These are phyloP conservation scores for Cenchrus fungigraminus DNA, from an alignment of 176 grass and related monocot species.

Conservation along the genomic window DNA sequence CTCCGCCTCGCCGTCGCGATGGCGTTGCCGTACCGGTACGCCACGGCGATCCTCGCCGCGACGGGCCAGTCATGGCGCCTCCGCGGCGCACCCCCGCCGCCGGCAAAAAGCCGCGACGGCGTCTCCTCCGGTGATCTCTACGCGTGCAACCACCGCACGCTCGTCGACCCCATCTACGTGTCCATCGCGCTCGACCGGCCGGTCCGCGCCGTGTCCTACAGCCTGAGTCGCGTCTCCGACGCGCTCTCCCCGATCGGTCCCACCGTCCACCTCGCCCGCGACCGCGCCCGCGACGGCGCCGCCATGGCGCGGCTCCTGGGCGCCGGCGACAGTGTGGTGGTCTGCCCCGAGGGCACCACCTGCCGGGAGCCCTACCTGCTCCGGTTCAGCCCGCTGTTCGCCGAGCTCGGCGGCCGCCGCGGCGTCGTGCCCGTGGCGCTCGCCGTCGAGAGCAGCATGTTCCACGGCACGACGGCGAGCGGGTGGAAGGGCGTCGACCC, in stretches of 20 bases:
- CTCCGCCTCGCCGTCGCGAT: conserved; percentile 30
- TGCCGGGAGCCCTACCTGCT: conserved; percentile 79
- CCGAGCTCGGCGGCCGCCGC: conserved; percentile 53
- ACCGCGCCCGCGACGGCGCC: conserved; percentile 53
- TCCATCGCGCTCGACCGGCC: conserved; percentile 52
- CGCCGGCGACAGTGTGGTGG: conserved; percentile 49
- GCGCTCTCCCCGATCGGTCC: conserved; percentile 60
- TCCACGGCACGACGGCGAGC: conserved; percentile 67
- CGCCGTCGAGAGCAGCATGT: conserved; percentile 45
- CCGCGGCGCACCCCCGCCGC: neutral
- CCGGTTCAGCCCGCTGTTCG: conserved; percentile 73
- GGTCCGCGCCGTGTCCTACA: conserved; percentile 72
- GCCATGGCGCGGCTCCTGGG: conserved; percentile 52
- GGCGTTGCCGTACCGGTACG: conserved; percentile 51
- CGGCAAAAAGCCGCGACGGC: neutral
- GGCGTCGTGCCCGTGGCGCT: conserved; percentile 69
- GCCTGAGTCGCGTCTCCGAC: conserved; percentile 65
- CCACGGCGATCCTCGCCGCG: conserved; percentile 46
- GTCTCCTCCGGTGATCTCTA: conserved; percentile 29
- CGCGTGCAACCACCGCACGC: conserved; percentile 90
- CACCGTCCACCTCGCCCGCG: conserved; percentile 52
- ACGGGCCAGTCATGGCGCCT: conserved; percentile 62
- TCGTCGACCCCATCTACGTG: conserved; percentile 81
- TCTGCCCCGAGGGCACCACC: conserved; percentile 78
- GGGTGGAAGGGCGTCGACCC: conserved; percentile 75